A percentile compares a stretch with the other conserved stretches of the same genome.
phyloP scores from a whole-genome alignment of 2,329 filamentous ascomycete species.

The Colletotrichum sp. region DNA sequence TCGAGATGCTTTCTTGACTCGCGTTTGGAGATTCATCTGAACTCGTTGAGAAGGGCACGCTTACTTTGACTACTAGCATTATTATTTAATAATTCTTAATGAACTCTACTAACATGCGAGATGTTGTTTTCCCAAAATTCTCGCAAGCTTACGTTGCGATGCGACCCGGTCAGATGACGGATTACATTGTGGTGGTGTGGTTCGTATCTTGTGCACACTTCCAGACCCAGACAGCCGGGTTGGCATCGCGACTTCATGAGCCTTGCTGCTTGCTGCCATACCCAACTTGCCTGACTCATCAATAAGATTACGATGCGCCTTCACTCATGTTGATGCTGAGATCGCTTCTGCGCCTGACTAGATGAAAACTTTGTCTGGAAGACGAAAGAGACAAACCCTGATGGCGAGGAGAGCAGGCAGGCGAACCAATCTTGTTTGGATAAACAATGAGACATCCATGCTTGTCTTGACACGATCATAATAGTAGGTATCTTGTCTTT shows the following conservation, averaged over 20 bases:
- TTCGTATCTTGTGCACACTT: background rate
- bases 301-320: background rate
- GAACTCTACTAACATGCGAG: background rate
- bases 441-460: background rate
- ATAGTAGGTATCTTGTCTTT: background rate
- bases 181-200: background rate
- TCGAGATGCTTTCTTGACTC: background rate
- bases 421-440: background rate
- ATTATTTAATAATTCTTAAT: background rate
- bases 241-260: background rate
- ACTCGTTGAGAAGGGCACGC: background rate
- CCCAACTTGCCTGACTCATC: background rate
- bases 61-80: background rate
- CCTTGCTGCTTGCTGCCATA: background rate
- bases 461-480: background rate
- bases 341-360: background rate
- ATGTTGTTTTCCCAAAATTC: background rate
- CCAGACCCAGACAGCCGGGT: background rate
- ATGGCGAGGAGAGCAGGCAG: background rate
- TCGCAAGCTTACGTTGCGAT: background rate
- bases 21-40: background rate
- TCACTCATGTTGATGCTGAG: background rate
- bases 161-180: background rate
- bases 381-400: background rate
- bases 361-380: background rate